These are phyloP conservation scores for Phyllosticta paracitricarpa DNA, from an alignment of 2,329 filamentous ascomycete genomes.

Conservation along the genomic window DNA sequence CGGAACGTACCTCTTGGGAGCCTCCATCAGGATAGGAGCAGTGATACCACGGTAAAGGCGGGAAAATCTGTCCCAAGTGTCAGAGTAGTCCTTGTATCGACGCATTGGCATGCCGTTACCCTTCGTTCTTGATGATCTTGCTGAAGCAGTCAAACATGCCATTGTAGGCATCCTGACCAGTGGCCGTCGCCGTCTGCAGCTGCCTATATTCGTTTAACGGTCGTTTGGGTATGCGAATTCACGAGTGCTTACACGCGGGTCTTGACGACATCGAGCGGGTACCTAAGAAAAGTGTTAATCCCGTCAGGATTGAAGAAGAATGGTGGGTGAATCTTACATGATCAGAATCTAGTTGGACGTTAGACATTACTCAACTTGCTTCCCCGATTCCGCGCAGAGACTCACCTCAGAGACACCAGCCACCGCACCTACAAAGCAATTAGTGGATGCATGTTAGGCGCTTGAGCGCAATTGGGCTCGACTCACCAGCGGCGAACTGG, in stretches of 20 bases:
- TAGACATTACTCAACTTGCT: conserved; percentile 14
- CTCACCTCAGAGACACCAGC: conserved; percentile 94
- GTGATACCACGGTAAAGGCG: conserved; percentile 92
- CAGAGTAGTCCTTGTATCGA: background rate
- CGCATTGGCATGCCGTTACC: conserved; percentile 44
- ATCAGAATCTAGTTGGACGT: conserved; percentile 60
- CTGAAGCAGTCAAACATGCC: conserved; percentile 97
- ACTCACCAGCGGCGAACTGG: conserved; percentile 84
- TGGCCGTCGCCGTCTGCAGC: conserved; percentile 65
- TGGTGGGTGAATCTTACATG: conserved; percentile 49
- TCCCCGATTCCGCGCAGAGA: conserved; percentile 12
- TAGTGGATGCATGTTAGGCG: conserved; percentile 21
- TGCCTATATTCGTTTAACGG: conserved; percentile 49
- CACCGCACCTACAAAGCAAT: conserved; percentile 59
- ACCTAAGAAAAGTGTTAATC: conserved; percentile 49
- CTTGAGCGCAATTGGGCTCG: conserved; percentile 16
- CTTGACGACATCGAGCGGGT: conserved; percentile 97
- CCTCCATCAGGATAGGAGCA: conserved; percentile 96
- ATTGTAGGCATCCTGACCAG: conserved; percentile 77
- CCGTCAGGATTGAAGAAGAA: background rate
- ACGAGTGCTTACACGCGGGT: conserved; percentile 68
- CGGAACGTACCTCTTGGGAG: conserved; percentile 57
- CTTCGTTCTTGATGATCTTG: conserved; percentile 94
- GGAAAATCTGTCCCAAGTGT: conserved; percentile 51
- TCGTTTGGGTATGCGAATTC: background rate